Evolutionary conservation across 202 grass and related monocot species (phyloP), one percentile per base, ranked within the genome.

Genomic region (Sporobolus alterniflorus): DNA sequence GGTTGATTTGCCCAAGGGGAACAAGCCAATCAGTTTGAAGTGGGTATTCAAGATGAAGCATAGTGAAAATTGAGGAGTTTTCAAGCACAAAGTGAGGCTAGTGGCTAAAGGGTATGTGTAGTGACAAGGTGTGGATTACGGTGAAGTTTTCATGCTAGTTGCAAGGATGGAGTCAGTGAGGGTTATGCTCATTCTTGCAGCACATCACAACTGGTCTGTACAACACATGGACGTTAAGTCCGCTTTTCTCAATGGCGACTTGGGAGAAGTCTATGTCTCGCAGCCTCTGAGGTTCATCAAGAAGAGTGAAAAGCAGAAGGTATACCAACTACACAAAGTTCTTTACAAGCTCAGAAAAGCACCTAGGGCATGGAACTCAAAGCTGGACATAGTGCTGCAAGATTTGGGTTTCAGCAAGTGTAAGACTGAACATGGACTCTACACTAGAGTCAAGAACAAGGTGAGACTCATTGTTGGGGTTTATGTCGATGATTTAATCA

Each of bases 361-460:
- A 3, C 52, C n/a, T 0, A 4, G 18, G 0, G n/a, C 7, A 0
- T 56, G 52, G 52, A 24, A 56, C n/a, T 21, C 52, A 5, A 56
- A 56, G 8, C n/a, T 64, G 0, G 60, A 64, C 2, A 1, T 5
- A 0, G 18, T 12, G 3, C 11, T 64, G 6, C 13, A 7, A 3
- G 0, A 0, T 1, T 4, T 64, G 3, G 5, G 60, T 0, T 64
- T 64, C 15, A 6, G 4, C 0, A 32, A 12, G 2, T 32, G 60
- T 6, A 8, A 3, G 3, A 2, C 1, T 0, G 60, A 64, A 4
- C 60, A 64, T 6, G 29, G 29, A 11, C 1, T 64, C 13, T 64
- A 33, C 29, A 17, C 5, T 0, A 3, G 29, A 0, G 14, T 4
- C 29, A 13, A 3, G 2, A 1, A 6, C 1, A 15, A 1, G 15